Base-by-base conservation (phyloP, 2,329 filamentous ascomycete genomes). In the Alternaria atra region DNA sequence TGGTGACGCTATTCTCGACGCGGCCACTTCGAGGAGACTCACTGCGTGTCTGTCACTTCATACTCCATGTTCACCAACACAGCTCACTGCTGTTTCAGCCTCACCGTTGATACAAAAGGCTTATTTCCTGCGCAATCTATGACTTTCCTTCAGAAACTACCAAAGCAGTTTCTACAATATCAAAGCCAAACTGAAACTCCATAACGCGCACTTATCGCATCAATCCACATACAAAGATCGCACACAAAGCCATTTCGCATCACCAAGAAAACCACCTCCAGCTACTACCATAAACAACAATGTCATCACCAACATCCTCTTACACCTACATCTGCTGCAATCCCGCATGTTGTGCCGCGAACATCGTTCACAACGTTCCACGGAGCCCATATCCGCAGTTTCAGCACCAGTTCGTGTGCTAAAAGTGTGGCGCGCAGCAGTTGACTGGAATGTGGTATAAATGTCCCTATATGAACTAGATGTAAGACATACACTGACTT, bases 321-420 rank as follows among this genome's bases (percentile, higher is more conserved):
- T 58, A 58, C 47, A 44, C 47, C 15, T 58, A 44, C 35, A 44
- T 25, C 17, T 58, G 55, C 32, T 40, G 29, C 32, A 43, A 52
- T 12, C 55, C 55, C 55, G 17, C 30, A 7, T 62, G 55, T 32
- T 44, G 39, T 12, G 32, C 46, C 9, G 7, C 23, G 23, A 58
- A 50, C 34, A 32, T 57, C 2, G 32, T 58, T 8, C 51, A 47
- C 37, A 47, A 47, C 10, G 44, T 53, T 4, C 55, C 51, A 6
- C 55, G 60, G 6, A 55, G 43, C 17, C 50, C 55, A 4, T 62
- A 62, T n/a, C 55, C 55, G 8, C 23, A 51, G 32, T 47, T 58
- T 29, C 55, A 62, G 37, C 40, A 55, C 40, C 34, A 53, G 13
- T 48, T 58, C 23, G 27, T 15, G 13, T 62, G 60, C 40, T 10